Evolutionary conservation across 495 filamentous ascomycete genomes (phyloP), one percentile per base, ranked within the genome.

Genomic region (Talaromyces wortmannii): DNA sequence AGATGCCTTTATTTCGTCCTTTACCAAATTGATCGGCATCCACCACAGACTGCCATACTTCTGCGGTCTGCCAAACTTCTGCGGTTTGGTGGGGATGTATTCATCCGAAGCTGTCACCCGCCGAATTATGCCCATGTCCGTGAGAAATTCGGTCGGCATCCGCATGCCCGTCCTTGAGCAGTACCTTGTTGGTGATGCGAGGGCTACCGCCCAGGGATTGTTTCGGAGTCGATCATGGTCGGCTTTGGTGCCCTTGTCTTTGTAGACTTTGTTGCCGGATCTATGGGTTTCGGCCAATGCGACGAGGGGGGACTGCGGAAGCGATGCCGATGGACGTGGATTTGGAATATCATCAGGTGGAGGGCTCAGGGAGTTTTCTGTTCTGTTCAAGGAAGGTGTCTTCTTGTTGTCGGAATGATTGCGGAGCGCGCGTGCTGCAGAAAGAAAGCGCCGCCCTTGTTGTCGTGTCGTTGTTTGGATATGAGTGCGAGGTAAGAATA

Each of bases 61-160:
- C 6, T 87, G 85, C 13, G 11, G 18, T 16, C n/a, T 42, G 23
- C 50, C 33, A 4, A 15, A 4, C 23, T 23, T 23, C 23, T 23
- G 23, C 4, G 23, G 23, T 23, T 23, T 23, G 23, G 23, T 23
- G 23, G 23, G 23, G 4, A 2, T 23, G 4, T 23, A 8, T 8
- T 40, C 36, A 13, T 40, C 36, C 29, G 52, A 31, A 31, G n/a
- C 18, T n/a, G 30, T 40, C 2, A 53, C 18, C 42, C 85, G 78
- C 15, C 67, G 59, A 1, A 83, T 63, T 7, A 89, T 46, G 7
- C 74, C 75, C 62, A 88, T 87, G 30, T 79, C 73, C 32, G 84
- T 78, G 11, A 91, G 69, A 52, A 95, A 82, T 54, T 72, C 80
- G 4, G 57, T 70, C 0, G 91, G 91, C 1, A 92, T 60, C 3